phyloP scores from a whole-genome alignment of 179 eudicot species.

The Corrigiola litoralis region DNA sequence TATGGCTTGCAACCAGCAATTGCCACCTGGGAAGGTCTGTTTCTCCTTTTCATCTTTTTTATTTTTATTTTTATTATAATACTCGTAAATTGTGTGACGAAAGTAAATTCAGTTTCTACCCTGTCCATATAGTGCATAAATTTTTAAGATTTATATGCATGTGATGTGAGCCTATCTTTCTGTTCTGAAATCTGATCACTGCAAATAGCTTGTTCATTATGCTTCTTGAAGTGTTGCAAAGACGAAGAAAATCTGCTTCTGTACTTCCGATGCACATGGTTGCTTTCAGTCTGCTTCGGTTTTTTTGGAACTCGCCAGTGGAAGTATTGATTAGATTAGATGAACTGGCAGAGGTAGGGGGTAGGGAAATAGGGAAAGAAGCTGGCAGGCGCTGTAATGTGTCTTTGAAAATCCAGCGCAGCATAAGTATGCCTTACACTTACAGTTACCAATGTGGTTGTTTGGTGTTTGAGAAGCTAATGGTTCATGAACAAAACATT shows the following conservation, averaged over 20 bases:
- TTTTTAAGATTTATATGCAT: not conserved
- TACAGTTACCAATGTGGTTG: no score
- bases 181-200: not conserved
- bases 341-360: not conserved
- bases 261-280: not conserved
- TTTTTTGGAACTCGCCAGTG: not conserved
- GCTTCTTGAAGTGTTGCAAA: not conserved
- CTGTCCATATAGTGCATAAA: not conserved
- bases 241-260: not conserved
- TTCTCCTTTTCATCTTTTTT: conserved; percentile 1
- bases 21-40: conserved; percentile 94
- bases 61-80: not conserved
- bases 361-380: no score
- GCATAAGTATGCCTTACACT: no score
- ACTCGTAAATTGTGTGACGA: not conserved
- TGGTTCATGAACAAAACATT: no score
- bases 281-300: not conserved
- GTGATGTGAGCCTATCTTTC: not conserved
- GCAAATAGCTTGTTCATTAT: not conserved
- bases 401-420: no score
- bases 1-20: conserved; percentile 85
- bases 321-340: not conserved
- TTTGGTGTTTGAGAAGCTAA: no score
- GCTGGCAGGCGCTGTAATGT: no score
- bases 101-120: not conserved